A percentile compares a stretch with the other conserved stretches of the same genome.
Evolutionary conservation across 352 stramenopile species (phyloP).

Genomic region (Pythium monospermum): DNA sequence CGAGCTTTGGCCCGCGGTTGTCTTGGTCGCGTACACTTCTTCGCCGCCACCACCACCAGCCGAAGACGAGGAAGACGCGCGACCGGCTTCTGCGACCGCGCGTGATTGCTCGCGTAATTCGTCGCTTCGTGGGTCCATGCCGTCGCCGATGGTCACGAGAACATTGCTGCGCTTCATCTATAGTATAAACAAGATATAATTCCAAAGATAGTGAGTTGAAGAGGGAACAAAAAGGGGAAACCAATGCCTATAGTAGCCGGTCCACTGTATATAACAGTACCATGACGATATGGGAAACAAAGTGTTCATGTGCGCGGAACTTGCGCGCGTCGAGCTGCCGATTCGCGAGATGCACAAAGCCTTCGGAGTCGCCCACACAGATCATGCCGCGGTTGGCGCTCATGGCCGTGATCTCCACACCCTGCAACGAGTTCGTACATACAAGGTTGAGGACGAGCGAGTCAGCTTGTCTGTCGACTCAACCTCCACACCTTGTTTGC

Average conservation of each 20-base stretch:
- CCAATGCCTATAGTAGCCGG: no score
- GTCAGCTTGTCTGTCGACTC: conserved; percentile 2
- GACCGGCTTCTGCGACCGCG: conserved; percentile 68
- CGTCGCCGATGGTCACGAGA: conserved; percentile 80
- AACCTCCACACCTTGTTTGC: no score
- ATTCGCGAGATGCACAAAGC: conserved; percentile 81
- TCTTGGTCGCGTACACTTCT: conserved; percentile 63
- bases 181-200: background rate
- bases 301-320: conserved; percentile 82
- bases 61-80: conserved; percentile 26
- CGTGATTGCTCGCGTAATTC: conserved; percentile 76
- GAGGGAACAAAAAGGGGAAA: conserved; percentile 2
- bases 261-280: no score
- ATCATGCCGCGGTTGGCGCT: conserved; percentile 84
- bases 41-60: no score
- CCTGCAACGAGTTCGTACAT: conserved; percentile 25
- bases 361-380: conserved; percentile 77
- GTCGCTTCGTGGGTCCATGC: conserved; percentile 75
- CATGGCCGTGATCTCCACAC: conserved; percentile 83
- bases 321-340: conserved; percentile 75
- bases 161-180: conserved; percentile 89
- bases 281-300: conserved; percentile 87
- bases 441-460: background rate
- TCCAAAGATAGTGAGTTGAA: no score
- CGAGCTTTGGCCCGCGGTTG: conserved; percentile 52